A percentile compares a stretch with the other conserved stretches of the same genome.
These are phyloP conservation scores for Alternaria novae-zelandiae DNA, from an alignment of 2,329 filamentous ascomycete genomes.

Conservation along the genomic window DNA sequence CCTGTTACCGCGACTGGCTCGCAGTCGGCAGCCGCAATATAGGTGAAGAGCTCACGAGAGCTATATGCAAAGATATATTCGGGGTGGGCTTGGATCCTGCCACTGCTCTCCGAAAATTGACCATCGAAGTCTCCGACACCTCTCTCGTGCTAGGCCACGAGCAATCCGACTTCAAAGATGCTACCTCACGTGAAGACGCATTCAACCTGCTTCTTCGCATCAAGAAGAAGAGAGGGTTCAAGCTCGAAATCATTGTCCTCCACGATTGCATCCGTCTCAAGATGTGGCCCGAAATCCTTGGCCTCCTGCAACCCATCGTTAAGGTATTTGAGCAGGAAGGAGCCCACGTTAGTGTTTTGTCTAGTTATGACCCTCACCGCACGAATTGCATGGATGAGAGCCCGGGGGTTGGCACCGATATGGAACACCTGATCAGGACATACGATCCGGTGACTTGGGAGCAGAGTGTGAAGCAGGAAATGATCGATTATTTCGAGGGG, in stretches of 20 bases:
- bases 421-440: not conserved
- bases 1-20: no score
- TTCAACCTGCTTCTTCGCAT: not conserved
- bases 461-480: not conserved
- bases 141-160: not conserved
- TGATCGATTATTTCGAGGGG: not conserved
- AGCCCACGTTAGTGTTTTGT: not conserved
- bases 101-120: not conserved
- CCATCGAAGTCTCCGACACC: not conserved
- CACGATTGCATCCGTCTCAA: not conserved
- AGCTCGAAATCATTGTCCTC: rapidly evolving
- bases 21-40: not conserved
- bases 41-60: rapidly evolving
- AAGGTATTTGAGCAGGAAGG: not conserved
- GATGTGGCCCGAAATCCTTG: not conserved
- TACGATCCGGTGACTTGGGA: not conserved
- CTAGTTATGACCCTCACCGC: rapidly evolving
- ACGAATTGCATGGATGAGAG: not conserved
- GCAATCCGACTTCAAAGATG: not conserved
- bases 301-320: not conserved
- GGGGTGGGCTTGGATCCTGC: not conserved
- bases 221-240: not conserved
- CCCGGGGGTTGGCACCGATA: not conserved
- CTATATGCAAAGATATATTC: not conserved
- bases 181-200: not conserved